Evolutionary conservation across 140 eudicot genomes (phyloP).

Genomic region (Bidens hawaiensis): DNA sequence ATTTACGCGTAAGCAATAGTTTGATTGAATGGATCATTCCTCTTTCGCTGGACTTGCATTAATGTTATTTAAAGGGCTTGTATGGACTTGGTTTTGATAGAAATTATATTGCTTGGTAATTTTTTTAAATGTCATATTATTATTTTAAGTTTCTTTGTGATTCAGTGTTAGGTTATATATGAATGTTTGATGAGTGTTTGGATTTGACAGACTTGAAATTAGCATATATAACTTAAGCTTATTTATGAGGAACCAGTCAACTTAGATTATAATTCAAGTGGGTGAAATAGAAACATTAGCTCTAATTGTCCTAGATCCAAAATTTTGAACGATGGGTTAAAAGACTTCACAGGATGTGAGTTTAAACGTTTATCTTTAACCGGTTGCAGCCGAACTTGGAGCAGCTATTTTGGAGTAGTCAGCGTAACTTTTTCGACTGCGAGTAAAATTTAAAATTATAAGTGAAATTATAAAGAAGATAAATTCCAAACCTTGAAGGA

Average conservation of each 20-base stretch:
- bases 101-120: neutral
- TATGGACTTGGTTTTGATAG: neutral
- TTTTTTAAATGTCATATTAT: too few species aligned
- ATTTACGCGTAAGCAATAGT: constrained; percentile 1
- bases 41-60: too few species aligned
- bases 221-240: neutral
- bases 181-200: neutral
- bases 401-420: too few species aligned
- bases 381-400: too few species aligned
- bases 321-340: too few species aligned
- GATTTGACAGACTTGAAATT: neutral
- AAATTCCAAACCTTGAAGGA: too few species aligned
- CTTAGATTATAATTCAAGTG: neutral
- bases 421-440: too few species aligned
- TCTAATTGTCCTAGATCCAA: neutral
- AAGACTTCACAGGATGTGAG: too few species aligned
- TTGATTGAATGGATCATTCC: neutral
- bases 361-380: too few species aligned
- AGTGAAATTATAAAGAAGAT: too few species aligned
- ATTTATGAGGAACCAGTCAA: neutral
- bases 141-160: neutral
- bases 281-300: neutral
- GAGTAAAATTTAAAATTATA: too few species aligned
- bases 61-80: neutral
- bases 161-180: too few species aligned